A percentile compares a stretch with the other conserved stretches of the same genome.
Evolutionary conservation across 2,329 filamentous ascomycete genomes (phyloP).

Genomic region (Chaetothyriales sp.): DNA sequence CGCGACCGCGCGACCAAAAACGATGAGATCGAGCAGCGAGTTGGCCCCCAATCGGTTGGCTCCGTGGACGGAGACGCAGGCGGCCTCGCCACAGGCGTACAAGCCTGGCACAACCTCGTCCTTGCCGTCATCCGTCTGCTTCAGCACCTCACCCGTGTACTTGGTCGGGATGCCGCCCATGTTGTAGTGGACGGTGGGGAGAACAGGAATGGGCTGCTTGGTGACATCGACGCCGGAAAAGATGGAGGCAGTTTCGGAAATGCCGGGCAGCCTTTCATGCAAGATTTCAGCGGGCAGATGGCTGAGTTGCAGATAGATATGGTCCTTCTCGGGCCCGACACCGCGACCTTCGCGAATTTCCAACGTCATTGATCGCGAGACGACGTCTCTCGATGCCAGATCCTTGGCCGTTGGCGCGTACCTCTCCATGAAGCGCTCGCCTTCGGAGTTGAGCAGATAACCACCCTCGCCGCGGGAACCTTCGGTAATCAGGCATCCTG

Average conservation of each 20-base stretch:
- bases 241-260: conserved; percentile 94
- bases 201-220: conserved; percentile 91
- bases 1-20: conserved; percentile 93
- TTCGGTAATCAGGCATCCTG: conserved; percentile 94
- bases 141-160: conserved; percentile 93
- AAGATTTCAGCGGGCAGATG: conserved; percentile 86
- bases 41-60: conserved; percentile 97
- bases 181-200: conserved; percentile 98
- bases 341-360: conserved; percentile 96
- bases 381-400: conserved; percentile 88
- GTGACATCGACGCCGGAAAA: conserved; percentile 94
- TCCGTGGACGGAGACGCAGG: conserved; percentile 94
- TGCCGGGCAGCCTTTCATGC: conserved; percentile 91
- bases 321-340: conserved; percentile 93
- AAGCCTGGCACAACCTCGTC: conserved; percentile 91
- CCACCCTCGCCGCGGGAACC: conserved; percentile 96
- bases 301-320: conserved; percentile 96
- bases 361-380: conserved; percentile 94
- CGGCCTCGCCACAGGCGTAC: conserved; percentile 92
- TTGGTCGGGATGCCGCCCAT: conserved; percentile 98
- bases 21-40: conserved; percentile 91
- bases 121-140: conserved; percentile 69
- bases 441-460: conserved; percentile 92
- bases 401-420: conserved; percentile 97
- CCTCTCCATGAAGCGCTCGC: conserved; percentile 98